Evolutionary conservation across 371 early-diverging fungal genomes (phyloP), one percentile per base, ranked within the genome.

Genomic region (Neoconidiobolus thromboides): DNA sequence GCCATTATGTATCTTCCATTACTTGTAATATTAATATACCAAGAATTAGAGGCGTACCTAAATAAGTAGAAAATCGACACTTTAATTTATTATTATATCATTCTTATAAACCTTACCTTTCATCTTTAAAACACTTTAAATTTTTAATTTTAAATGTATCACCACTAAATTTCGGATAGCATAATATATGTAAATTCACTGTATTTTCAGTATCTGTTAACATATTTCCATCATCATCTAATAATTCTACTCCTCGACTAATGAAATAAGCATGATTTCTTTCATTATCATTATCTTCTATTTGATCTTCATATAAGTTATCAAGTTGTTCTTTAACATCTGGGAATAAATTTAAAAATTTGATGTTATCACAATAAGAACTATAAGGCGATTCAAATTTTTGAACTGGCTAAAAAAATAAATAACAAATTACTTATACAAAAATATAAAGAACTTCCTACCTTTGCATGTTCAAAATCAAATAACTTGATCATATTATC

Each of bases 341-440:
- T 14, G 26, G 36, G 43, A 14, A 61, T 62, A 43, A 64, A 48
- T 73, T 66, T 12, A 90, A 76, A 62, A 88, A 85, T 68, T 89
- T 89, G 57, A 80, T 85, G 63, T 87, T 89, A 68, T 93, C 92
- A 69, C 91, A 91, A 66, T 90, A 93, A 26, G 85, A 89, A 37
- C 89, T 84, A 68, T 86, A 91, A 48, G 86, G 71, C 58, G 79
- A 73, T 39, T 81, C 80, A 62, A 91, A 93, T 9, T 83, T 78
- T 73, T 87, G 86, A 46, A 89, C 62, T 53, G 89, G 63, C 76
- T 76, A 69, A 9, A 14, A 10, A 0, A 60, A 51, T 15, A 39
- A 46, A 4, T 5, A 0, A 3, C 6, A 14, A 1, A 0, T 2
- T 15, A 5, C 14, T 48, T 7, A 43, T 54, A n/a, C 38, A 46